Conservation (phyloP, 768 basidiomycete species). For the Dentipellis fragilis region DNA sequence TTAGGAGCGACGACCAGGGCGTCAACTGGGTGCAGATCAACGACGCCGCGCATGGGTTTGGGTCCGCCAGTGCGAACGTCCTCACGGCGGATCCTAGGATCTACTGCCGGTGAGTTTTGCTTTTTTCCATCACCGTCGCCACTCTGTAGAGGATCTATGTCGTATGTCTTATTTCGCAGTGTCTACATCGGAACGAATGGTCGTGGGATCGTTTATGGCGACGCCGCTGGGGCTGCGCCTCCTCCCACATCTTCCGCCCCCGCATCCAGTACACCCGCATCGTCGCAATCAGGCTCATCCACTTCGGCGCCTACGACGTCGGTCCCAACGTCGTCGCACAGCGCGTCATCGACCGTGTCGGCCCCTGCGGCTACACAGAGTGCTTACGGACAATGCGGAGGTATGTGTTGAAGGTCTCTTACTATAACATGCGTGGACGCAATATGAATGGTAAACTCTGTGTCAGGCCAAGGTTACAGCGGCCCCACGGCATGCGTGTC, state of each 20-base stretch:
- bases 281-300: slow-evolving; percentile 16
- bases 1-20: slow-evolving; percentile 47
- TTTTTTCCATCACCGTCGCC: not conserved
- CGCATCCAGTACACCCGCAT: slow-evolving; percentile 12
- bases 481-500: slow-evolving; percentile 29
- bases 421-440: not conserved
- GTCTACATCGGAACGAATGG: slow-evolving; percentile 57
- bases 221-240: slow-evolving; percentile 12
- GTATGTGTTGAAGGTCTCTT: slow-evolving; percentile 8
- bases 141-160: no score
- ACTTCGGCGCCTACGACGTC: slow-evolving; percentile 18
- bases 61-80: slow-evolving; percentile 34
- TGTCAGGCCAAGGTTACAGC: slow-evolving; percentile 26
- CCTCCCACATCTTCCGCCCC: slow-evolving; percentile 12
- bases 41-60: slow-evolving; percentile 48
- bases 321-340: not conserved
- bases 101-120: slow-evolving; percentile 38
- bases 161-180: slow-evolving; percentile 18
- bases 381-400: slow-evolving; percentile 36
- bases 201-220: slow-evolving; percentile 41
- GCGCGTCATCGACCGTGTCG: not conserved
- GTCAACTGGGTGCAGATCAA: slow-evolving; percentile 51
- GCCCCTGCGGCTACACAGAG: slow-evolving; percentile 9
- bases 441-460: not conserved
- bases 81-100: slow-evolving; percentile 43